Evolutionary conservation across 352 stramenopile species (phyloP).

Genomic region (Elongisporangium senticosum): DNA sequence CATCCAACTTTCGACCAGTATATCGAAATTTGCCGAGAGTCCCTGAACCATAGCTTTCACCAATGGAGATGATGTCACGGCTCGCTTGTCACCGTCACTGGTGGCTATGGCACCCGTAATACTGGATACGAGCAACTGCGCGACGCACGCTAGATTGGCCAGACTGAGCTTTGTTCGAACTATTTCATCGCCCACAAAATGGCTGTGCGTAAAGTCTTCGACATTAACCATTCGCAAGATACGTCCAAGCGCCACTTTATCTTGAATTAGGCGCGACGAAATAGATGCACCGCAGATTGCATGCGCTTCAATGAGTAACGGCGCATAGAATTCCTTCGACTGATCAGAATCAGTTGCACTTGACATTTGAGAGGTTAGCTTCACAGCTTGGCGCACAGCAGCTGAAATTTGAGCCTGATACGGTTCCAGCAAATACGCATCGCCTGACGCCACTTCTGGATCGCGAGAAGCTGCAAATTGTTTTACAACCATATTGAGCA

Average conservation of each 20-base stretch:
- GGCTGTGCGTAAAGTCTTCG: slow-evolving; percentile 53
- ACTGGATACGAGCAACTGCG: slow-evolving; percentile 46
- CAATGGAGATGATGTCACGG: slow-evolving; percentile 24
- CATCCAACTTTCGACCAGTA: slow-evolving; percentile 50
- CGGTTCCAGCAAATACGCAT: slow-evolving; percentile 64
- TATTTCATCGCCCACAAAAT: slow-evolving; percentile 59
- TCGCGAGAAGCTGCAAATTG: slow-evolving; percentile 53
- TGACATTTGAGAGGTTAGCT: slow-evolving; percentile 7
- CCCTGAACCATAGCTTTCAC: slow-evolving; percentile 51
- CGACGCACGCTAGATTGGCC: slow-evolving; percentile 57
- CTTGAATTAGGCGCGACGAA: slow-evolving; percentile 48
- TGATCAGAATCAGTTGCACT: slow-evolving; percentile 12
- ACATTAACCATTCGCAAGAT: slow-evolving; percentile 55
- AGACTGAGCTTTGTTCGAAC: slow-evolving; percentile 47
- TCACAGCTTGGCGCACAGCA: slow-evolving; percentile 69
- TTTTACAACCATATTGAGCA: slow-evolving; percentile 62
- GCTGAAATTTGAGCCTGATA: slow-evolving; percentile 83
- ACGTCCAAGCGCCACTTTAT: slow-evolving; percentile 64
- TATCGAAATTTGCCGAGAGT: slow-evolving; percentile 29
- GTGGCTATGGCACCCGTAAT: slow-evolving; percentile 22
- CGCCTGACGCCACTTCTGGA: slow-evolving; percentile 51
- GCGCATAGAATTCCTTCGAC: slow-evolving; percentile 45
- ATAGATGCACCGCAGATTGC: slow-evolving; percentile 48
- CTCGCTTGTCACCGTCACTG: slow-evolving; percentile 12
- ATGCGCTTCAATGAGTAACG: slow-evolving; percentile 66